phyloP scores from a whole-genome alignment of 805 yeast genomes.

The Ogataea populi-albae region DNA sequence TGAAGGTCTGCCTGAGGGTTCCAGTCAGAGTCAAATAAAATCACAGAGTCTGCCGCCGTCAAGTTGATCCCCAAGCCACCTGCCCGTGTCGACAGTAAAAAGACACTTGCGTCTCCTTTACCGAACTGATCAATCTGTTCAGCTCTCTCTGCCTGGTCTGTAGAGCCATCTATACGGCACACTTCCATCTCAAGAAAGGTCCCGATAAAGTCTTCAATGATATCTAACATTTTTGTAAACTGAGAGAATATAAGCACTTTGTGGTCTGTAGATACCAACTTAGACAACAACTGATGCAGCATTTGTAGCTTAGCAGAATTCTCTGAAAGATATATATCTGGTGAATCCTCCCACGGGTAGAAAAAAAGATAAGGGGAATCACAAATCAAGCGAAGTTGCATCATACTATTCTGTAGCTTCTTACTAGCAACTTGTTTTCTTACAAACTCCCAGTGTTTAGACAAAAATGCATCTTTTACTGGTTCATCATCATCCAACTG shows the following conservation, averaged over 20 bases:
- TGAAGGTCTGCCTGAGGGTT: slow-evolving; percentile 96
- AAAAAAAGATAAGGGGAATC: slow-evolving; percentile 83
- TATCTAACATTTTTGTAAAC: slow-evolving; percentile 78
- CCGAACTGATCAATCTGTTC: slow-evolving; percentile 56
- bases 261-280: slow-evolving; percentile 47
- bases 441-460: slow-evolving; percentile 30
- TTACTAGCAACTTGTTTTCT: slow-evolving; percentile 46
- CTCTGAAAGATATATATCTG: slow-evolving; percentile 39
- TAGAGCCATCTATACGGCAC: slow-evolving; percentile 76
- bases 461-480: slow-evolving; percentile 9
- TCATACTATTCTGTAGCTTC: slow-evolving; percentile 62
- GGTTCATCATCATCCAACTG: slow-evolving; percentile 12
- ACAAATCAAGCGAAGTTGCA: slow-evolving; percentile 84
- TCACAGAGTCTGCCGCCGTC: slow-evolving; percentile 84
- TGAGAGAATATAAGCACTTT: slow-evolving; percentile 84
- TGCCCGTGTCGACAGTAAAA: slow-evolving; percentile 84
- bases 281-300: slow-evolving; percentile 58
- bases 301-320: slow-evolving; percentile 73
- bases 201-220: slow-evolving; percentile 69
- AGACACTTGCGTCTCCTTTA: slow-evolving; percentile 40
- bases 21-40: slow-evolving; percentile 92
- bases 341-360: slow-evolving; percentile 65
- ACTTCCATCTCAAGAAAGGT: slow-evolving; percentile 42
- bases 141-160: slow-evolving; percentile 63
- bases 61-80: slow-evolving; percentile 93